Evolutionary conservation across 2,329 filamentous ascomycete genomes (phyloP).

Genomic region (Fusarium praegraminearum): DNA sequence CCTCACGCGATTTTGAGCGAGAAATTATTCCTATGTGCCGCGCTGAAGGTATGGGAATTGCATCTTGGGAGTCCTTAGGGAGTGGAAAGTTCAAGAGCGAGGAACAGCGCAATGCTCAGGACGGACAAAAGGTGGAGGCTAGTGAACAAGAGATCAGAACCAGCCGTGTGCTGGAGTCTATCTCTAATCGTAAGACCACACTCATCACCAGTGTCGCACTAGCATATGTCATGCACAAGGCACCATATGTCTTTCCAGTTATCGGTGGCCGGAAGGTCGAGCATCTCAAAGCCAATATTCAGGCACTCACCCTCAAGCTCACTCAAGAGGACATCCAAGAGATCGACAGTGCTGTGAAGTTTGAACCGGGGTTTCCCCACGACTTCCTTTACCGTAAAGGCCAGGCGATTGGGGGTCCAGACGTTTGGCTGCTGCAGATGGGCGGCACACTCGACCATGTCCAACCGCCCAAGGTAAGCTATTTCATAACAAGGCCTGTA

Average conservation of each 20-base stretch:
- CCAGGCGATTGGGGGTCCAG: constrained; percentile 53
- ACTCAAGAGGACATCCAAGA: constrained; percentile 71
- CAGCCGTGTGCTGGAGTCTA: constrained; percentile 60
- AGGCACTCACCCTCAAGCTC: constrained; percentile 72
- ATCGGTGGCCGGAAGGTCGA: constrained; percentile 76
- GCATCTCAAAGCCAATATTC: constrained; percentile 77
- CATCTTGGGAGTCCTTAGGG: constrained; percentile 70
- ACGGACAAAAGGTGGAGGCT: constrained; percentile 56
- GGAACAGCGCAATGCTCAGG: constrained; percentile 51
- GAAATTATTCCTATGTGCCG: constrained; percentile 60
- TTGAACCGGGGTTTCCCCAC: constrained; percentile 76
- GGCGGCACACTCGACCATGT: constrained; percentile 66
- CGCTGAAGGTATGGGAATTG: constrained; percentile 63
- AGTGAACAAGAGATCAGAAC: constrained; percentile 66
- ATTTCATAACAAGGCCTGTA: neutral
- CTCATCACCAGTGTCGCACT: constrained; percentile 67
- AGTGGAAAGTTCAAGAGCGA: constrained; percentile 61
- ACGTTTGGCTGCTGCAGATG: constrained; percentile 60
- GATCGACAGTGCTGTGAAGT: constrained; percentile 71
- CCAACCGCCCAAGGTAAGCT: constrained; percentile 53
- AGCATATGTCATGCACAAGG: constrained; percentile 79
- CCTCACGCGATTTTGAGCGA: constrained; percentile 56
- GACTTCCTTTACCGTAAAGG: constrained; percentile 65
- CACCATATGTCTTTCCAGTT: constrained; percentile 79
- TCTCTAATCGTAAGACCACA: constrained; percentile 60